These are phyloP conservation scores for Coemansia umbellata DNA, from an alignment of 192 early-diverging fungal genomes.

Conservation along the genomic window DNA sequence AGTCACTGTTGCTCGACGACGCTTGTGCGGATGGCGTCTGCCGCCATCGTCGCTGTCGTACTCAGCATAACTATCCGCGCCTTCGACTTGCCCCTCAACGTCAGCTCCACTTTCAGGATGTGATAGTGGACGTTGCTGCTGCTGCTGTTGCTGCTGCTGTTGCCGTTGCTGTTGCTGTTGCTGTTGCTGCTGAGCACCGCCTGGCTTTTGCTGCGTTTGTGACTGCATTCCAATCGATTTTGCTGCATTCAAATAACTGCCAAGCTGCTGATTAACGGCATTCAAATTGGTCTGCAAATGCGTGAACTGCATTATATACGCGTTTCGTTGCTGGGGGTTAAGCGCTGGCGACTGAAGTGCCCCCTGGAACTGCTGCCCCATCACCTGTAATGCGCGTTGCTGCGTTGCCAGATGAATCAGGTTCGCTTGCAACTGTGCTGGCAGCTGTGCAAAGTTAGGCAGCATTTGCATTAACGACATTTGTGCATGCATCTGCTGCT, in stretches of 20 bases:
- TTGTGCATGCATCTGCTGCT: conserved; percentile 22
- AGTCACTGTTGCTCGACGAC: conserved; percentile 36
- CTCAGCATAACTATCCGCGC: not conserved
- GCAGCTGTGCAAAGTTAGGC: conserved; percentile 20
- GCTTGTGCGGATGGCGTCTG: conserved; percentile 14
- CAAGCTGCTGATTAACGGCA: conserved; percentile 2
- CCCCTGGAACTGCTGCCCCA: conserved; percentile 3
- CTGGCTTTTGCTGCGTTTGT: too few species aligned
- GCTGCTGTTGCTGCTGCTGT: too few species aligned
- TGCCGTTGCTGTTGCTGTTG: not conserved
- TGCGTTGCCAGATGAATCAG: conserved; percentile 10
- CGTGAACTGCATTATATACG: not conserved
- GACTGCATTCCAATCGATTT: too few species aligned
- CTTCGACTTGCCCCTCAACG: conserved; percentile 1
- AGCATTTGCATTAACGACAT: conserved; percentile 13
- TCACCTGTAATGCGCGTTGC: not conserved
- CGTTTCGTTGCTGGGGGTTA: conserved; percentile 20
- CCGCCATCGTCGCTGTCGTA: conserved; percentile 6
- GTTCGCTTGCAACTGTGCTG: conserved; percentile 3
- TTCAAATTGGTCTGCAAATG: conserved; percentile 12
- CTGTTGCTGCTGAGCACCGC: not conserved
- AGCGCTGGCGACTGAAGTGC: conserved; percentile 1
- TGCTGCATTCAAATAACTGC: too few species aligned
- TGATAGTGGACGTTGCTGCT: too few species aligned
- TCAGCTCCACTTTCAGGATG: too few species aligned